Base-by-base conservation (phyloP, 2,329 filamentous ascomycete species). In the Penicillium sp. region DNA sequence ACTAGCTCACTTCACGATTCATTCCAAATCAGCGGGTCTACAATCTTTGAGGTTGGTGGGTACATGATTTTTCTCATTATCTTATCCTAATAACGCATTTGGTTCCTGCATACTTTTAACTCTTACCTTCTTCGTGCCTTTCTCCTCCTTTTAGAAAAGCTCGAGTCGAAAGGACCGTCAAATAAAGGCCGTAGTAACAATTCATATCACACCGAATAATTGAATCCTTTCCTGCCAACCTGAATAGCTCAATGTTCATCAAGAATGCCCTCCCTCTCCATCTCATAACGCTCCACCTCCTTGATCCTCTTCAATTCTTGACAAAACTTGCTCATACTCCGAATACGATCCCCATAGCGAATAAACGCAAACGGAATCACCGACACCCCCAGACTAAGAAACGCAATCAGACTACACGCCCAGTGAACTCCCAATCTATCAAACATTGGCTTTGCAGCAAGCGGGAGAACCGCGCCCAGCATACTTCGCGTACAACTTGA, bases 391-490 rank as follows among this genome's bases (percentile, higher is more conserved):
- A 74, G 46, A 43, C 63, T 66, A 1, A 71, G 43, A 46, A 73
- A 73, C 1, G 63, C 72, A 29, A 74, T 58, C 34, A 73, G 52
- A 46, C 61, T 71, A 51, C 69, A 71, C 3, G 68, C 71, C 72
- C 71, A 74, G 12, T 66, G 49, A 1, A 74, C 64, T 0, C 72
- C 72, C 9, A 75, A 56, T 12, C 46, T 57, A 12, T 59, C 55
- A 49, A 73, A 75, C 72, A 75, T 74, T 1, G 62, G 63, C 24
- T 62, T 63, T 0, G 71, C 64, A 3, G 73, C 73, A 9, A 86
- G 71, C 1, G 83, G 83, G 32, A 86, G 68, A 0, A 83, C 71
- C 1, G 76, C 76, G 2, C 77, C 80, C 4, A 80, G 66, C 1
- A 80, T 60, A 11, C 74, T 78, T 9, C 79, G 73, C 8, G 69